phyloP scores from a whole-genome alignment of 192 early-diverging fungal species.

The Podila epicladia region DNA sequence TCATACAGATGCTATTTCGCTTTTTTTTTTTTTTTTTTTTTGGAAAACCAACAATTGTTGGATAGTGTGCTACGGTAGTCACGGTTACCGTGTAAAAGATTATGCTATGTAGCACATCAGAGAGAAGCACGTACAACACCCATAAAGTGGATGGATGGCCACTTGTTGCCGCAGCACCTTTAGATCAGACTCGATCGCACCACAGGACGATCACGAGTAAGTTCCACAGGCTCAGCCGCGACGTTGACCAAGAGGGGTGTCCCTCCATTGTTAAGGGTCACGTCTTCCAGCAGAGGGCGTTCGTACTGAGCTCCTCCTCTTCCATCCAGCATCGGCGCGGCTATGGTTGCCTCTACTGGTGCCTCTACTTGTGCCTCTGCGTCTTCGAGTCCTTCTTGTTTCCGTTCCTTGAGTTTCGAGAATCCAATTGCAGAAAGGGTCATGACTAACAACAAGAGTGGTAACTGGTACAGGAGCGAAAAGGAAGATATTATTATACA shows the following conservation, averaged over 20 bases:
- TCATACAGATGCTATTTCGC: no score
- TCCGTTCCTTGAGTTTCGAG: slow-evolving; percentile 11
- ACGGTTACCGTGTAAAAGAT: no score
- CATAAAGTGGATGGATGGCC: background rate
- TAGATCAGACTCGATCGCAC: slow-evolving; percentile 12
- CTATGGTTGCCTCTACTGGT: slow-evolving; percentile 2
- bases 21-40: no score
- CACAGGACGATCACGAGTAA: background rate
- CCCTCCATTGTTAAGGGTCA: background rate
- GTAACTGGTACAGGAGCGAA: slow-evolving; percentile 6
- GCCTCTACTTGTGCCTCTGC: slow-evolving; percentile 18
- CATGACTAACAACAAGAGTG: slow-evolving; percentile 11
- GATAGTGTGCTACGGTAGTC: no score
- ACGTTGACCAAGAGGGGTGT: background rate
- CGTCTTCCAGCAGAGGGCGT: slow-evolving; percentile 13
- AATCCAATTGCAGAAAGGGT: slow-evolving; percentile 16
- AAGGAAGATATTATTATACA: background rate
- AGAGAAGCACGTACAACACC: no score
- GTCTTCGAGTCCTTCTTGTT: slow-evolving; percentile 7
- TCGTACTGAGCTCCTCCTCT: slow-evolving; percentile 5
- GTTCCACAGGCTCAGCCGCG: slow-evolving; percentile 4
- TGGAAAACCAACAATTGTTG: no score
- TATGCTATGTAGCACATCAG: no score
- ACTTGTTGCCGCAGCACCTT: background rate
- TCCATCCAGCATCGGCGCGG: slow-evolving; percentile 4